Conservation (phyloP, 345 rosid species). For the Ailanthus altissimus region DNA sequence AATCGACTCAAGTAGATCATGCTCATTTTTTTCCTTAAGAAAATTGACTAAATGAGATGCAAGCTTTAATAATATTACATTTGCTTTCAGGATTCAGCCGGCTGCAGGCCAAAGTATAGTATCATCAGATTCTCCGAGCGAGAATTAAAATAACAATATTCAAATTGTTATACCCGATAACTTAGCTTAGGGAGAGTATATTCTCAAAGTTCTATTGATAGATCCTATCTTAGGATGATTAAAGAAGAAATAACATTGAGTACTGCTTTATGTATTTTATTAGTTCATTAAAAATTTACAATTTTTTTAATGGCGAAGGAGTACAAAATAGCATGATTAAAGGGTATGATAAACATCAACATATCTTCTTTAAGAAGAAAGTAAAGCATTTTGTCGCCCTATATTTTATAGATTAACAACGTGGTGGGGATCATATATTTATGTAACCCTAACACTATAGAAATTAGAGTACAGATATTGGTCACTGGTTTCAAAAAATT, state of each 20-base stretch:
- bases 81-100: not conserved
- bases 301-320: conserved; percentile 1
- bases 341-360: conserved; percentile 11
- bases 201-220: not conserved
- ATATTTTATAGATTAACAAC: not conserved
- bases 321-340: conserved; percentile 31
- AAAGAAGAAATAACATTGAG: not conserved
- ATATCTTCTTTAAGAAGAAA: conserved; percentile 26
- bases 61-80: too few relatives aligned
- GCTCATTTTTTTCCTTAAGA: too few relatives aligned
- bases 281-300: not conserved
- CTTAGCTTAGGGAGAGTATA: not conserved
- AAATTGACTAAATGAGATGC: too few relatives aligned
- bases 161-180: too few relatives aligned
- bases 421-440: conserved; percentile 9
- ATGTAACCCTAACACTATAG: too few relatives aligned
- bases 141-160: not conserved
- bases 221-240: not conserved
- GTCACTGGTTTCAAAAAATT: not conserved
- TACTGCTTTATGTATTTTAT: not conserved
- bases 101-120: not conserved
- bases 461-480: too few relatives aligned
- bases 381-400: conserved; percentile 13
- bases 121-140: not conserved
- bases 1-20: too few relatives aligned